Base-by-base conservation (phyloP, 306 rosid species). In the Chamaecrista fasciculata region DNA sequence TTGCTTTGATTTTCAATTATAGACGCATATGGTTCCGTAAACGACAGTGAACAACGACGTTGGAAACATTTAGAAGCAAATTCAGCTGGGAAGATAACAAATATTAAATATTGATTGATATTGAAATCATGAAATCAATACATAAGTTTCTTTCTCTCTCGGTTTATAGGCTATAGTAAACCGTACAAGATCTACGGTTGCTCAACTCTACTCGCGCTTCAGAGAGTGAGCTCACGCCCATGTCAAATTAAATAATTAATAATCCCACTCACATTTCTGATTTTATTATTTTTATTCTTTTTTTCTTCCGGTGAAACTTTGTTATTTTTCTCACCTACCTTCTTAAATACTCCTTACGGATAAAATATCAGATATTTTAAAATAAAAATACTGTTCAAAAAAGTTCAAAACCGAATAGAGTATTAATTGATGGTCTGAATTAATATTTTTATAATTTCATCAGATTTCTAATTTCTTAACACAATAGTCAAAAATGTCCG, bases 41-140 rank as follows among this genome's bases (percentile, higher is more conserved):
- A 50, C 53, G 75, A 73, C 61, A 12, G 21, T 18, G 16, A 11
- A 20, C 5, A 5, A 11, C 25, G 74, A 62, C 62, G 78, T 20
- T n/a, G 52, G 46, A 28, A n/a, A 50, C 43, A 24, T 26, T 65
- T n/a, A 24, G 3, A 60, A 21, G 47, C 36, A 56, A 57, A 50
- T 70, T 60, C n/a, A 28, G 19, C 29, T 66, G 31, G 53, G 50
- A 5, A 31, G 69, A 34, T 66, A n/a, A n/a, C n/a, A n/a, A n/a
- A n/a, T n/a, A n/a, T n/a, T n/a, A n/a, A n/a, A n/a, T n/a, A n/a
- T n/a, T n/a, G n/a, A n/a, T n/a, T 1, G 26, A 49, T 18, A 7
- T 7, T 33, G 36, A 33, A 33, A 33, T 33, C n/a, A 33, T 33
- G 2, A 33, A n/a, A 49, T n/a, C n/a, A n/a, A n/a, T n/a, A n/a